Conservation (phyloP, 169 alveolate species). For the Blepharisma undulans region DNA sequence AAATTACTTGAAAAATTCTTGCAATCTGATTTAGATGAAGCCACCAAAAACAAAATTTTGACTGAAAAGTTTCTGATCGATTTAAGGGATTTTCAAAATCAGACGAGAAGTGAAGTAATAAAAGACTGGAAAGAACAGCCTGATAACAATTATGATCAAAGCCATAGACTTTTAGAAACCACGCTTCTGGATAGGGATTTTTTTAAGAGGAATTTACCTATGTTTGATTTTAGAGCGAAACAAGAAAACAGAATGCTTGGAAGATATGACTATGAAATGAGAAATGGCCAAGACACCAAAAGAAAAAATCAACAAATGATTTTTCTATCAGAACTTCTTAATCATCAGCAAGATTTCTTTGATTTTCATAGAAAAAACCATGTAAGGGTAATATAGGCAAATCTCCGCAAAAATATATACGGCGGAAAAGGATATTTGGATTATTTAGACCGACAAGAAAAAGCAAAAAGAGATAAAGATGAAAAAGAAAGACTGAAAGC, state of each 20-base stretch:
- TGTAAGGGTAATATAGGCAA: too few species aligned
- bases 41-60: background rate
- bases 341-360: conserved; percentile 71
- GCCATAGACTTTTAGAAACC: background rate
- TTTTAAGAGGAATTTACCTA: background rate
- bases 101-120: background rate
- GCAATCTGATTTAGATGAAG: background rate
- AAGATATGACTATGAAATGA: conserved; percentile 70
- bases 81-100: background rate
- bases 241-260: conserved; percentile 65
- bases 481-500: conserved; percentile 75
- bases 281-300: conserved; percentile 72
- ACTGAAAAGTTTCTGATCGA: background rate
- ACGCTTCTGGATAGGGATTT: conserved; percentile 16
- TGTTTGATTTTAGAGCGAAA: conserved; percentile 11
- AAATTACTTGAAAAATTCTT: background rate
- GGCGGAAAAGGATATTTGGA: conserved; percentile 66
- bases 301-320: conserved; percentile 75
- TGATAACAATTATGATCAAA: background rate
- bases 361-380: conserved; percentile 78
- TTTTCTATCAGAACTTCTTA: conserved; percentile 69
- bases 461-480: conserved; percentile 66
- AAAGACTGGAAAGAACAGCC: background rate
- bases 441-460: conserved; percentile 70
- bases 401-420: conserved; percentile 60